These are phyloP conservation scores for Trifolium subterraneum DNA, from an alignment of 306 rosid genomes.

Conservation along the genomic window DNA sequence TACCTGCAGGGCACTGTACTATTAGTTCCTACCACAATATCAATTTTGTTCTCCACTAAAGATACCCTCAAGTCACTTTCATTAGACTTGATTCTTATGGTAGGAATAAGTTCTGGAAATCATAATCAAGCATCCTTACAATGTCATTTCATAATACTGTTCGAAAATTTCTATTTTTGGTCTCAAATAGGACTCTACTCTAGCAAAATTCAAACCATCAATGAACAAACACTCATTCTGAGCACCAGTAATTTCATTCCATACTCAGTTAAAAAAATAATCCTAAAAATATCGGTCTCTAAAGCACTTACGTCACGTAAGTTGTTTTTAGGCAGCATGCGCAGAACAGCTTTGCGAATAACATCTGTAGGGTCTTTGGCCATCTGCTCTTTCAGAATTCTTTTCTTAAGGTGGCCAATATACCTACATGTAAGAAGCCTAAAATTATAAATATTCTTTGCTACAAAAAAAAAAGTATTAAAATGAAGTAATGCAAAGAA, in stretches of 20 bases:
- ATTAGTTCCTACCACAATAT: no score
- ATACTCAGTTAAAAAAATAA: constrained; percentile 15
- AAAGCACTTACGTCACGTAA: constrained; percentile 75
- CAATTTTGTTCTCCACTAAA: neutral
- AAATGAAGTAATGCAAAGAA: constrained; percentile 22
- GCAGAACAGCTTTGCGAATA: constrained; percentile 90
- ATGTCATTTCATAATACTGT: constrained; percentile 11
- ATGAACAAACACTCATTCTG: neutral
- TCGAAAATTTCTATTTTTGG: neutral
- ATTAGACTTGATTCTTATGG: neutral
- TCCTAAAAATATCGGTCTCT: constrained; percentile 24
- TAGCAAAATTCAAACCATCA: constrained; percentile 14
- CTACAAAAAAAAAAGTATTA: constrained; percentile 12
- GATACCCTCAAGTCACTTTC: neutral
- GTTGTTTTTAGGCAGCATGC: constrained; percentile 96
- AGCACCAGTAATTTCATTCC: neutral
- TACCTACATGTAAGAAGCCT: constrained; percentile 61
- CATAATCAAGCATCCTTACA: constrained; percentile 6
- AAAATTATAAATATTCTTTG: constrained; percentile 20
- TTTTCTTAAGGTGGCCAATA: constrained; percentile 83
- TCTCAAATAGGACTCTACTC: constrained; percentile 24
- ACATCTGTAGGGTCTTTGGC: constrained; percentile 93
- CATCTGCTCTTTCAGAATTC: constrained; percentile 88
- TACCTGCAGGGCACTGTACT: neutral
- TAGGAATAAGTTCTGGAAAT: constrained; percentile 4